A percentile compares a stretch with the other conserved stretches of the same genome.
Evolutionary conservation across 2,329 filamentous ascomycete species (phyloP).

Genomic region (Colletotrichum sp.): DNA sequence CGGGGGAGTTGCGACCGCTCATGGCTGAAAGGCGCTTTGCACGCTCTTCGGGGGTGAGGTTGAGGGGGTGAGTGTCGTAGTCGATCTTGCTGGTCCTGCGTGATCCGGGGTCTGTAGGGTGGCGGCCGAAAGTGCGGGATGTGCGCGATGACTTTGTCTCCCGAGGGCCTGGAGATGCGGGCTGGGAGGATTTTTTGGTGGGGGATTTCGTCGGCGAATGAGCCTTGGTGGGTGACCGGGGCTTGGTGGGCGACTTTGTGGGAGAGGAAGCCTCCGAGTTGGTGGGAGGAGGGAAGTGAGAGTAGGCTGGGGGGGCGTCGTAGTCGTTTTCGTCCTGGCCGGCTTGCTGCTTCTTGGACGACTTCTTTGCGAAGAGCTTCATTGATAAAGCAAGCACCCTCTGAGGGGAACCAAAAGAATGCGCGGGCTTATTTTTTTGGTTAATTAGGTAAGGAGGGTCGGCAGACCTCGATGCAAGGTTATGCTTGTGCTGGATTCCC

Average conservation of each 20-base stretch:
- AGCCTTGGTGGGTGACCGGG: constrained; percentile 29
- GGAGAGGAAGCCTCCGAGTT: constrained; percentile 37
- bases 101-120: constrained; percentile 52
- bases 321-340: constrained; percentile 41
- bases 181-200: constrained; percentile 39
- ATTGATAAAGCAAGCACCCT: constrained; percentile 37
- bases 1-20: constrained; percentile 61
- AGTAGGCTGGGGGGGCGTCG: constrained; percentile 22
- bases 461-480: constrained; percentile 24
- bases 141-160: constrained; percentile 45
- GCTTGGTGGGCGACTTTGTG: constrained; percentile 28
- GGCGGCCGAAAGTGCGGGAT: constrained; percentile 51
- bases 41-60: constrained; percentile 87
- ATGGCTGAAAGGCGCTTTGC: constrained; percentile 66
- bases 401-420: constrained; percentile 20
- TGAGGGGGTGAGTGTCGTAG: constrained; percentile 82
- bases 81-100: constrained; percentile 62
- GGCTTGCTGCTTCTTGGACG: constrained; percentile 40
- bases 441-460: constrained; percentile 31
- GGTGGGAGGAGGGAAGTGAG: constrained; percentile 27
- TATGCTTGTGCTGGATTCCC: constrained; percentile 23
- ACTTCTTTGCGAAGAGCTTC: constrained; percentile 60
- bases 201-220: constrained; percentile 31
- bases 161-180: constrained; percentile 28
- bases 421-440: constrained; percentile 21